Evolutionary conservation across 1,284 basidiomycete species (phyloP), one percentile per base, ranked within the genome.

Genomic region (Taiwanofungus camphoratus): DNA sequence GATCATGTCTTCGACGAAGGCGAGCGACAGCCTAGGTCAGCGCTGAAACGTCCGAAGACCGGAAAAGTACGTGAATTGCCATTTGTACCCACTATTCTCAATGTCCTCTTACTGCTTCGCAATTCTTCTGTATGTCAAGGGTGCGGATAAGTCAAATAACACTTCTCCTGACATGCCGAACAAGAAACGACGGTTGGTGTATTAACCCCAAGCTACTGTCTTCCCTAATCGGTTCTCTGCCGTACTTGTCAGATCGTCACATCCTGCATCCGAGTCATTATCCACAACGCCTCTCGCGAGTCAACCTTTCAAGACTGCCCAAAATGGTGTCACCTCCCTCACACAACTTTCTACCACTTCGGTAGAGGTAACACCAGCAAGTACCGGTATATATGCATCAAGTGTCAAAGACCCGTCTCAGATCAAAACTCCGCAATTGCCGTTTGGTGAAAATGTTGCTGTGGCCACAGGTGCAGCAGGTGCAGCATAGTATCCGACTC

Each of bases 1-100:
- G 87, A 91, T 52, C 79, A 87, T 52, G 87, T 92, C 24, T 92
- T 90, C 55, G 90, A 88, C 39, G 75, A 77, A 39, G 87, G 86
- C 43, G 85, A 85, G 63, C 82, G 82, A 32, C 85, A 83, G 51
- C 76, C 77, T 13, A 79, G 79, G 49, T 70, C 74, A 41, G 73
- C 73, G 2, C 71, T 82, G 51, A 75, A 80, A 55, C 72, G 79
- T n/a, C 66, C 74, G 48, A 90, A 92, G 61, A 75, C 78, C 30
- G 64, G 70, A 50, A 92, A 92, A 79, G 87, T 91, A 68, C 62
- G 79, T 64, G 34, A 8, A 24, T 4, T 11, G 53, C 45, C 41
- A 41, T 54, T 49, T 45, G 50, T 48, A 46, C 11, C 5, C 8
- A 4, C 8, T 3, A 52, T 50, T 36, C 4, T n/a, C n/a, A n/a